These are phyloP conservation scores for Calonectria honghensis DNA, from an alignment of 2,329 filamentous ascomycete species.

Conservation along the genomic window DNA sequence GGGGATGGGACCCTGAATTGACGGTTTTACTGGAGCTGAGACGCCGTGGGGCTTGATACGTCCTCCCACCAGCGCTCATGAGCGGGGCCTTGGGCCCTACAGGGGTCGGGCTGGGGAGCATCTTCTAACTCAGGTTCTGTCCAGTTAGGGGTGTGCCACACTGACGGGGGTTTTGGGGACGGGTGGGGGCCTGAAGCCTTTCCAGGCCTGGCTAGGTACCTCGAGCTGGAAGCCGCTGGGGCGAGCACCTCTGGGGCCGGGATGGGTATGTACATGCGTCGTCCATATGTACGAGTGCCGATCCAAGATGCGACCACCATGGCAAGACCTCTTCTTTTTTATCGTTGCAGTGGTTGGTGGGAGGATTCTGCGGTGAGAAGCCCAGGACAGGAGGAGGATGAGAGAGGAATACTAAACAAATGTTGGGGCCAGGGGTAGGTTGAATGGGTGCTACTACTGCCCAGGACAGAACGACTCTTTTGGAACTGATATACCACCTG, in stretches of 20 bases:
- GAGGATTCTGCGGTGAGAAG: conserved; percentile 20
- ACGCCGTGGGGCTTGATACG: conserved; percentile 39
- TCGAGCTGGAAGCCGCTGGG: conserved; percentile 25
- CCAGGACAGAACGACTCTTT: neutral
- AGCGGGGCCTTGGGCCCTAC: conserved; percentile 43
- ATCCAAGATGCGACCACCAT: conserved; percentile 35
- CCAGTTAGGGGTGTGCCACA: conserved; percentile 20
- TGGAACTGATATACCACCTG: conserved; percentile 24
- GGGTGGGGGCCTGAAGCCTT: conserved; percentile 20
- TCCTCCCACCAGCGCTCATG: conserved; percentile 36
- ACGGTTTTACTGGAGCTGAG: conserved; percentile 48
- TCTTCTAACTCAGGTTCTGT: conserved; percentile 29
- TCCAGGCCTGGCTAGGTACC: conserved; percentile 29
- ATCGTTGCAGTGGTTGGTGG: neutral
- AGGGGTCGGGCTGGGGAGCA: conserved; percentile 36
- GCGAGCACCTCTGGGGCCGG: conserved; percentile 24
- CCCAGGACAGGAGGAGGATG: neutral
- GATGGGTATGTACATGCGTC: conserved; percentile 33
- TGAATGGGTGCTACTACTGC: neutral
- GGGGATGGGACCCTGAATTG: conserved; percentile 53
- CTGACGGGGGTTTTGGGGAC: conserved; percentile 23
- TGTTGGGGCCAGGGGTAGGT: neutral
- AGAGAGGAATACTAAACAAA: neutral
- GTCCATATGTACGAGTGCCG: conserved; percentile 33
- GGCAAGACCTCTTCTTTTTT: conserved; percentile 9